Evolutionary conservation across 306 rosid species (phyloP), one percentile per base, ranked within the genome.

Genomic region (Chamaecrista fasciculata): DNA sequence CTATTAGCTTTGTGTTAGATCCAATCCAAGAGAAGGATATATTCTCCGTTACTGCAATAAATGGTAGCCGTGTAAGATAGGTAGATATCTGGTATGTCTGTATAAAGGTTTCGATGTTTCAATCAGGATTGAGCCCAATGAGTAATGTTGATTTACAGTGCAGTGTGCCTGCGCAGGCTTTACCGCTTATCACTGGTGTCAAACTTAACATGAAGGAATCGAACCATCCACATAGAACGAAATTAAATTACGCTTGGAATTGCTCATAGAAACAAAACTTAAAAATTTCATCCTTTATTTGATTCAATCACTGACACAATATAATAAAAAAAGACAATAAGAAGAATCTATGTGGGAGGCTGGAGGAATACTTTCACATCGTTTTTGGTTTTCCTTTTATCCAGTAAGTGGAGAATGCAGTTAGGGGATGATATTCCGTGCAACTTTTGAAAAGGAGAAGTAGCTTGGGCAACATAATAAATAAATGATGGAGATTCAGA

Each of bases 41-140:
- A 42, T 15, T 63, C 56, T 44, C 75, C 24, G 16, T 75, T 64
- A 28, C 80, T 80, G 80, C 70, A 75, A 80, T 65, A 70, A 75
- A 70, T 58, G 67, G 29, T 42, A 33, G 52, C 36, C 80, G 24
- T 55, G 61, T 60, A 66, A 70, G 74, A 75, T 70, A 69, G 61
- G 51, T 59, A 70, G 74, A 75, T 70, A 69, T 50, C 25, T 28
- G 51, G 33, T 24, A 29, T 20, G 60, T 36, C 48, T 69, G 62
- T 69, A 25, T 53, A 52, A 52, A 40, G 64, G 56, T 67, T 50
- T 21, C 12, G 21, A 66, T 15, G 25, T 69, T 39, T 69, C 25
- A 52, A 53, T 36, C 50, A 9, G 64, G 62, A 25, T 20, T 52
- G n/a, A 37, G n/a, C n/a, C n/a, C n/a, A n/a, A n/a, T 52, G 42